Evolutionary conservation across 1,139 yeast genomes (phyloP).

Genomic region (Protomyces inouyei): DNA sequence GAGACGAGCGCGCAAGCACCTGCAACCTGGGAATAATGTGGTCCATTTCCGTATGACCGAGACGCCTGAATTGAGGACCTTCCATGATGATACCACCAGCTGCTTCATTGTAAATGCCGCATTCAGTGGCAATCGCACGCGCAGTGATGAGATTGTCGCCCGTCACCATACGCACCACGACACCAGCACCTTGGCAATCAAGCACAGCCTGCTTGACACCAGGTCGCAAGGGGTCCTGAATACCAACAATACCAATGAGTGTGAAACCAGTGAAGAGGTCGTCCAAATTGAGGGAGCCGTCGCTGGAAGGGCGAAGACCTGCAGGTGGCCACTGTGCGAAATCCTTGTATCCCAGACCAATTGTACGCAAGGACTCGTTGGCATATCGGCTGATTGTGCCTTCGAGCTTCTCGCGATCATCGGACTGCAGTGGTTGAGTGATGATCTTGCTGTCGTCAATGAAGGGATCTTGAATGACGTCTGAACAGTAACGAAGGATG

Average conservation of each 20-base stretch:
- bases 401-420: slow-evolving; percentile 38
- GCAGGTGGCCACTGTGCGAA: slow-evolving; percentile 68
- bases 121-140: slow-evolving; percentile 76
- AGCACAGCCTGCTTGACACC: slow-evolving; percentile 88
- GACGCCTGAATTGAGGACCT: slow-evolving; percentile 79
- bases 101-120: slow-evolving; percentile 59
- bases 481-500: slow-evolving; percentile 55
- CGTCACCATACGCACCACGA: slow-evolving; percentile 92
- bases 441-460: slow-evolving; percentile 39
- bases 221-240: slow-evolving; percentile 85
- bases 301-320: slow-evolving; percentile 39
- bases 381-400: slow-evolving; percentile 62
- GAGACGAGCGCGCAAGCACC: slow-evolving; percentile 90
- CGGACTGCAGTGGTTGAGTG: slow-evolving; percentile 37
- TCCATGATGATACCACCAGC: slow-evolving; percentile 69
- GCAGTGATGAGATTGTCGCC: slow-evolving; percentile 93
- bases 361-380: slow-evolving; percentile 72
- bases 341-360: slow-evolving; percentile 76
- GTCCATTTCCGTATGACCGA: slow-evolving; percentile 55
- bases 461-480: slow-evolving; percentile 25
- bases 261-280: slow-evolving; percentile 34
- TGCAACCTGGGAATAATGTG: slow-evolving; percentile 63
- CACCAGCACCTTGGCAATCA: slow-evolving; percentile 86
- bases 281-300: slow-evolving; percentile 33
- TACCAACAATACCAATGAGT: slow-evolving; percentile 68